Evolutionary conservation across 2,329 filamentous ascomycete species (phyloP), one percentile per base, ranked within the genome.

Genomic region (Alternaria gaisen): DNA sequence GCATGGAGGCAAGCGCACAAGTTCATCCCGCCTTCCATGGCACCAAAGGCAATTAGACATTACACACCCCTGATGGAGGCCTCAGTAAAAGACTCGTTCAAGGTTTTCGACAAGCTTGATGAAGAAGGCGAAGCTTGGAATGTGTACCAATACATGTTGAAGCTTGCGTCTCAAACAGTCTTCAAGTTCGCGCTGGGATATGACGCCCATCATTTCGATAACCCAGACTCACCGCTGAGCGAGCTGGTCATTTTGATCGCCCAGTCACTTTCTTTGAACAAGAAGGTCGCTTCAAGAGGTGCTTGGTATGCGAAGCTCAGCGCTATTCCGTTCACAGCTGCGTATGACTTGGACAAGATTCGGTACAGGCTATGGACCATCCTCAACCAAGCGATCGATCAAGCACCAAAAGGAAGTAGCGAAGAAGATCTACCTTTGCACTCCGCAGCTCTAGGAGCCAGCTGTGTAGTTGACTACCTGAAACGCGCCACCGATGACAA

Each of bases 361-460:
- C 40, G 38, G 9, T n/a, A 43, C 34, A 55, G 46, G 18, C 46
- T 63, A 5, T 60, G 53, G 53, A 38, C 20, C 1, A 63, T 63
- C 4, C 20, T 58, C 16, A 57, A 60, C 46, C 36, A 47, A n/a
- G 63, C 58, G 9, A 60, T 65, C 10, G 60, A 63, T 1, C 28
- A 60, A 41, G 60, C 60, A 7, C 56, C 54, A 12, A 63, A 63
- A 34, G 63, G 60, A 12, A 61, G 60, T 11, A 63, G 44, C 18
- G 53, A 63, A 16, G 63, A 63, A 4, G 60, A 65, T 24, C 40
- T 65, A 5, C 71, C 73, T 9, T 63, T 80, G 4, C 67, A 77
- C 20, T 74, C 78, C 14, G 77, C 79, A 22, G 78, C 78, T 2
- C 56, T 80, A 10, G 70, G 76, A 24, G 76, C 79, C 7, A 65